Base-by-base conservation (phyloP, 2,329 filamentous ascomycete genomes). In the Alternaria arborescens region DNA sequence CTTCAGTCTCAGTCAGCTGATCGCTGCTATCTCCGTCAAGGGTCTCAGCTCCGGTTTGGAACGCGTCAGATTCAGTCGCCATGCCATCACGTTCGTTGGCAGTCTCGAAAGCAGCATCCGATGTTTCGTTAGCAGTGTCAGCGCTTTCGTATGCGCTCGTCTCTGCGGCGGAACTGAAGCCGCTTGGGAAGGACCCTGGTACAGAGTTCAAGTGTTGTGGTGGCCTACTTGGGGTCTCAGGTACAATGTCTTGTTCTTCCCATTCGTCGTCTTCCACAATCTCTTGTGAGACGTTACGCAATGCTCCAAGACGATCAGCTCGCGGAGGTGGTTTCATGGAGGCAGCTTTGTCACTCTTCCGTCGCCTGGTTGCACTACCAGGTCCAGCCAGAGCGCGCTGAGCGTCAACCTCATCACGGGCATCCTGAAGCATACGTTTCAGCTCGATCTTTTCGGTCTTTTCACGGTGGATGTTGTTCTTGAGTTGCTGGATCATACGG, bases 371-470 rank as follows among this genome's bases (percentile, higher is more conserved):
- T 48, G 80, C 79, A 65, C 79, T 83, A 42, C 78, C 82, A 70
- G 55, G 79, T 70, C 71, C 75, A 44, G 75, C 78, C 70, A 70
- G 78, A 32, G 87, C 87, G 48, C 87, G 84, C 61, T 89, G 87
- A 47, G 87, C 80, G 78, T 93, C 95, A 28, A 99, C 82, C 73
- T 99, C 95, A 75, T 99, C 95, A 36, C 94, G 89, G 24, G 94
- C 91, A 72, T 99, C 95, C 80, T 98, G 94, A 30, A 98, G 87
- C 86, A 99, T 92, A 61, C 94, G 91, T 80, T 93, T 94, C 55
- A 98, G 87, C 79, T 99, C 95, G 28, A 98, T 87, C 83, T 97
- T 99, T 79, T 99, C 95, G 0, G 94, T 97, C 88, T 98, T 99
- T 79, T 99, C 95, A 34, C 95, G 91, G 78, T 99, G 94, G 47